Conservation (phyloP, 768 basidiomycete species). For the Lentinula sp. region DNA sequence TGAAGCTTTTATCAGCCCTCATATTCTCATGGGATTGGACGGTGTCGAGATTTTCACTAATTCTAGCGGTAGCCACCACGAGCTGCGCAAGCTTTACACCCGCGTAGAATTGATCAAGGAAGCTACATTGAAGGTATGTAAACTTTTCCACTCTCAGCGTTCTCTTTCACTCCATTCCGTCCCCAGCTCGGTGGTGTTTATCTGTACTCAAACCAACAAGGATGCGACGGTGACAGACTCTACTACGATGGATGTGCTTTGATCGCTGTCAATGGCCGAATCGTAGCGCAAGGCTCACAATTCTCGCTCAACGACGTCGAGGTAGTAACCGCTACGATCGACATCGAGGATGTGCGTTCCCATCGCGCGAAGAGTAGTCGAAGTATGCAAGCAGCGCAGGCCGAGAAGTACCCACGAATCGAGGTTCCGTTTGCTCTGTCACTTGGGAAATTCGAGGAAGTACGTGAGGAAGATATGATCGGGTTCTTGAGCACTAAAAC, state of each 20-base stretch:
- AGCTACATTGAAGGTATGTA: slow-evolving; percentile 82
- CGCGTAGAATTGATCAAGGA: slow-evolving; percentile 95
- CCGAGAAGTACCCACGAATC: slow-evolving; percentile 75
- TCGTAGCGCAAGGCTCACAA: slow-evolving; percentile 94
- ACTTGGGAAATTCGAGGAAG: slow-evolving; percentile 64
- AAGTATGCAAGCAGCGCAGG: slow-evolving; percentile 80
- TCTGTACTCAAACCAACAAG: slow-evolving; percentile 97
- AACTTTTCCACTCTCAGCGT: not conserved
- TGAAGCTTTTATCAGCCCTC: slow-evolving; percentile 57
- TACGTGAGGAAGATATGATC: slow-evolving; percentile 43
- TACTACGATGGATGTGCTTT: slow-evolving; percentile 98
- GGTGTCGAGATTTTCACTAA: slow-evolving; percentile 99
- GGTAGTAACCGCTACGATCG: slow-evolving; percentile 91
- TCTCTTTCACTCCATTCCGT: not conserved
- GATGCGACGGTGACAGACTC: slow-evolving; percentile 95
- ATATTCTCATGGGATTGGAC: slow-evolving; percentile 96
- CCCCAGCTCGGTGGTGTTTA: slow-evolving; percentile 90
- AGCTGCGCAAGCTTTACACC: slow-evolving; percentile 90
- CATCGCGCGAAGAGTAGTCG: slow-evolving; percentile 82
- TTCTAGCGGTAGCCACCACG: slow-evolving; percentile 97
- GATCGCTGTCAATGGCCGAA: slow-evolving; percentile 90
- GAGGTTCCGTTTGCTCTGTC: slow-evolving; percentile 79
- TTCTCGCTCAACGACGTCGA: slow-evolving; percentile 96
- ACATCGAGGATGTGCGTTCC: slow-evolving; percentile 93
- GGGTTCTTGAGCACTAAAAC: slow-evolving; percentile 30